Evolutionary conservation across 2,329 filamentous ascomycete genomes (phyloP), one percentile per base, ranked within the genome.

Genomic region (Cladosporium sp.): DNA sequence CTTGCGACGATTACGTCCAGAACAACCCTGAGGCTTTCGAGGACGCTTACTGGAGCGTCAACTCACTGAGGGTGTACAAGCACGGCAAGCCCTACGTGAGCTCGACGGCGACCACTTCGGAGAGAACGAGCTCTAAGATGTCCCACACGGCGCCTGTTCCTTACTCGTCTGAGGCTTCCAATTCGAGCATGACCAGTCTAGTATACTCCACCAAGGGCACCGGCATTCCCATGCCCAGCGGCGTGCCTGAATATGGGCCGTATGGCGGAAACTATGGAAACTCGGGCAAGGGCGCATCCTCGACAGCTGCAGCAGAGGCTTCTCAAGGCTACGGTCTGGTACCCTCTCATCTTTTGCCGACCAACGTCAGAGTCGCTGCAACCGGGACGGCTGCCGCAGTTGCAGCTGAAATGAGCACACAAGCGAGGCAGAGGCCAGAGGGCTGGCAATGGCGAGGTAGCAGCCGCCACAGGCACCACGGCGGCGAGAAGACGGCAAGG

Each of bases 21-120:
- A 64, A 66, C 48, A 68, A 70, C 54, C 66, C 68, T 2, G 43
- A 54, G 2, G 63, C 61, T n/a, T 72, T 72, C 50, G 59, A 55
- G 35, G 63, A 69, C 13, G 63, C 71, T 1, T 74, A 71, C 61
- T 75, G 71, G 72, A 61, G 61, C 14, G 66, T 75, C 57, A 70
- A 69, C 53, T 67, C 62, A 13, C 55, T 74, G 32, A 63, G 65
- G 44, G 69, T 74, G 10, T 74, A 70, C 59, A 58, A 70, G 54
- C 57, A 52, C 34, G 32, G 48, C 22, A 48, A 13, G 8, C 22
- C 43, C n/a, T 19, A 22, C 9, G 2, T 7, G 9, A 48, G 28
- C 37, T 35, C 51, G 4, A 14, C 10, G 16, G 18, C 38, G 8
- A 19, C 33, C 14, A 52, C 42, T 41, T 45, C 49, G 9, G 16